Evolutionary conservation across 768 basidiomycete genomes (phyloP), one percentile per base, ranked within the genome.

Genomic region (Lentinula boryana): DNA sequence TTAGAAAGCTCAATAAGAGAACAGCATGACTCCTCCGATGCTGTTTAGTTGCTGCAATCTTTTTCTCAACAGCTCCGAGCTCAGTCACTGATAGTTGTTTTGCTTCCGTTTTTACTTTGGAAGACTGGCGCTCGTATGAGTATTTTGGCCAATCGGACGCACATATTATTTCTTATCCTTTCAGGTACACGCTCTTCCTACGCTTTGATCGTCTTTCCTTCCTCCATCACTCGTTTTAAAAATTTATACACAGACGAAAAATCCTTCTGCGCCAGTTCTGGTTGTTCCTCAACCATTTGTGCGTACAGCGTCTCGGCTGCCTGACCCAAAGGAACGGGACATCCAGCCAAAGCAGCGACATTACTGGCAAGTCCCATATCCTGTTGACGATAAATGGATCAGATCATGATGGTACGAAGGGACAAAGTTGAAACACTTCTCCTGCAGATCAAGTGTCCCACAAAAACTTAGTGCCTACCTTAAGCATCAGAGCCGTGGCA

Each of bases 361-460:
- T 85, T 78, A 32, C 76, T 83, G 1, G 93, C 94, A 33, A 95
- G 81, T 49, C 88, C 83, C 86, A 96, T 86, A 68, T 96, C 93
- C 92, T 95, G 63, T 8, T 54, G 36, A n/a, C 35, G 33, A 54
- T 16, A 54, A 32, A 51, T 23, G 46, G 53, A 15, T 57, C 40
- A 38, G 61, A 56, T 36, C 33, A 35, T 35, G 18, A n/a, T 35
- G 60, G 62, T 52, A 40, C 52, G 12, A 33, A 58, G 36, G 41
- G 35, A 23, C 61, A 21, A 48, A 55, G 27, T 21, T 48, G 31
- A 48, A 41, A 57, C 40, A 50, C 12, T 50, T 46, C 51, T 18
- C 33, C 33, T 18, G 50, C n/a, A 23, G 23, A 52, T 53, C 32
- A 33, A 38, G 18, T 27, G 8, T 52, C 40, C 51, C 31, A 8